Percentiles rank a stretch among this genome's conserved stretches.
Evolutionary conservation across 1,284 basidiomycete species (phyloP).

Genomic region (Puccinia horiana): DNA sequence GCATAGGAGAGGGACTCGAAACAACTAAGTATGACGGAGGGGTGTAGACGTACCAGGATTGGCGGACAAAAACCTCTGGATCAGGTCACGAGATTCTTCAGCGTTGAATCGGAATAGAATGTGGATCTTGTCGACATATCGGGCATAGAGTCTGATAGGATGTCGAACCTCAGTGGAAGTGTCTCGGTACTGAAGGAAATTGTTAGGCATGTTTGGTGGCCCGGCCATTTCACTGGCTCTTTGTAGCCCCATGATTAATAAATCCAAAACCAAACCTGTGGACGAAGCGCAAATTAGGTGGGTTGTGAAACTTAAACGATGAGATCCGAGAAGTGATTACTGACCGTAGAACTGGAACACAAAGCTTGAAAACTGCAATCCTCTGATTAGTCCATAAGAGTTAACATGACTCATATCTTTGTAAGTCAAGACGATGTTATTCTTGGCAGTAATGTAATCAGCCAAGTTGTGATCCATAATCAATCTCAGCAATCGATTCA

Average conservation of each 20-base stretch:
- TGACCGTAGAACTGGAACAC: constrained; percentile 92
- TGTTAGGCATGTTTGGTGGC: constrained; percentile 90
- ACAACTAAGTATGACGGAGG: constrained; percentile 83
- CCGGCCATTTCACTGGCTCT: constrained; percentile 96
- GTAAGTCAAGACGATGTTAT: constrained; percentile 89
- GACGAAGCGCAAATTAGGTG: constrained; percentile 49
- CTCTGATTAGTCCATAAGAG: constrained; percentile 86
- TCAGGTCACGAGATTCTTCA: constrained; percentile 94
- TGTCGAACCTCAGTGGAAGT: constrained; percentile 88
- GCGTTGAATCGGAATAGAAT: constrained; percentile 98
- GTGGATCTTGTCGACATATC: constrained; percentile 89
- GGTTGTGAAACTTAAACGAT: constrained; percentile 62
- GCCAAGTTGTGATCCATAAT: constrained; percentile 96
- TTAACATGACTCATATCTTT: constrained; percentile 84
- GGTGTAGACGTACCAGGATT: constrained; percentile 64
- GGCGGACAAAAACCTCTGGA: constrained; percentile 70
- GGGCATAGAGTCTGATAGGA: constrained; percentile 87
- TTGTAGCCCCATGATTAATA: constrained; percentile 88
- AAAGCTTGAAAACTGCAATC: constrained; percentile 92
- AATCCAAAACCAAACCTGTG: constrained; percentile 64
- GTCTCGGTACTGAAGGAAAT: constrained; percentile 92
- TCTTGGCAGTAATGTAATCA: constrained; percentile 96
- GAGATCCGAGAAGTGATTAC: constrained; percentile 58
- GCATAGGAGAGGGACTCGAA: neutral
- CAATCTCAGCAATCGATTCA: constrained; percentile 87